Evolutionary conservation across 352 stramenopile genomes (phyloP), one percentile per base, ranked within the genome.

Genomic region (Globisporangium yorkense): DNA sequence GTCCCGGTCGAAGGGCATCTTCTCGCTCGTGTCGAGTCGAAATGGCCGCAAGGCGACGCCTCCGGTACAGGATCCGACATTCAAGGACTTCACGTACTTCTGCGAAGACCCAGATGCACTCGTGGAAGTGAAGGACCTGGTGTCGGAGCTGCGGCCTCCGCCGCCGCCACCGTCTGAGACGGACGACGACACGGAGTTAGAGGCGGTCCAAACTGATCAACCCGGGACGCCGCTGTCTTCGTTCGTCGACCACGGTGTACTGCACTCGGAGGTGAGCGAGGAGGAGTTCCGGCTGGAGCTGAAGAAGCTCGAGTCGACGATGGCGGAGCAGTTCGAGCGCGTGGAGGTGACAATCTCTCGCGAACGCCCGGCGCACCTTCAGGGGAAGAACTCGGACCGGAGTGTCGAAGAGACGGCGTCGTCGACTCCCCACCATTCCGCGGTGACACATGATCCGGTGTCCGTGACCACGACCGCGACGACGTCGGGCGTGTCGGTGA

Each of bases 71-170:
- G 86, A 95, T 46, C 86, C 86, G 7, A 94, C 86, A 2, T 95
- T 95, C 48, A 95, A 95, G 69, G 86, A 95, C 56, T 95, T 95
- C 37, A 95, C 86, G 2, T 95, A 95, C 67, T 95, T 88, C 33
- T 95, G 86, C 45, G 83, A 95, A 79, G 81, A 95, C 59, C 86
- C 86, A 0, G 85, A 95, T 53, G 71, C 84, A 27, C 77, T 95
- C 8, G 86, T 95, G 18, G 83, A 91, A 56, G 86, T 93, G 16
- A 84, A 71, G 0, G 80, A 92, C 45, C 61, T 95, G 21, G 86
- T 93, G 8, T 86, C 84, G 13, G 86, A 95, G 58, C 55, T 95
- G 18, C 83, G 82, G 27, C 83, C 80, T 20, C 62, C 72, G 1
- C 64, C 66, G 8, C 75, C 76, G 13, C 70, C 79, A 18, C 70